These are phyloP conservation scores for Silene noctiflora DNA, from an alignment of 179 eudicot genomes.

Conservation along the genomic window DNA sequence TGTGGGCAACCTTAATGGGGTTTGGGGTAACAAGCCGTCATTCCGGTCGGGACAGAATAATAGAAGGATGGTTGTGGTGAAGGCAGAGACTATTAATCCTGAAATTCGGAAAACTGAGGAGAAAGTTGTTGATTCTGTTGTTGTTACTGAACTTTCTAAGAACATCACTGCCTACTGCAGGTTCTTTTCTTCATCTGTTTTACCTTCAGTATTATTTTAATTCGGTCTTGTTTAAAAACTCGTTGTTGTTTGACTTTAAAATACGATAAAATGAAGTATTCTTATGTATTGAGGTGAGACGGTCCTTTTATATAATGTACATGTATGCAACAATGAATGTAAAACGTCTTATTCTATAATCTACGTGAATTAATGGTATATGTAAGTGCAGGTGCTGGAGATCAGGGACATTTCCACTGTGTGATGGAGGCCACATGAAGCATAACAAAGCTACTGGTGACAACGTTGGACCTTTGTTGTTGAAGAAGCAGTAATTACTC, in stretches of 20 bases:
- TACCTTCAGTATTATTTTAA: neutral
- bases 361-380: too few species aligned
- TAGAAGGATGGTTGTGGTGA: conserved; percentile 45
- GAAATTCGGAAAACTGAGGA: conserved; percentile 73
- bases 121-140: conserved; percentile 80
- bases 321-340: neutral
- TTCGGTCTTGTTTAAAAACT: too few species aligned
- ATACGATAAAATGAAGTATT: too few species aligned
- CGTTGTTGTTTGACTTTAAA: too few species aligned
- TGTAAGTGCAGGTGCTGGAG: conserved; percentile 71
- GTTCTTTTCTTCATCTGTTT: conserved; percentile 24
- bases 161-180: conserved; percentile 91
- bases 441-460: conserved; percentile 93
- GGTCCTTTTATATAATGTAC: neutral
- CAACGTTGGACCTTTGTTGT: conserved; percentile 81
- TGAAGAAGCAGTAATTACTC: conserved; percentile 53
- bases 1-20: conserved; percentile 29
- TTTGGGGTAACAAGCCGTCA: conserved; percentile 27
- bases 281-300: too few species aligned
- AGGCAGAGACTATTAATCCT: conserved; percentile 66
- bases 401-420: conserved; percentile 71
- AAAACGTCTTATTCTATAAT: too few species aligned
- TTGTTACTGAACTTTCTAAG: conserved; percentile 72
- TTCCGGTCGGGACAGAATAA: conserved; percentile 7
- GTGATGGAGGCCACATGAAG: conserved; percentile 82